Base-by-base conservation (phyloP, 306 rosid genomes). In the Prunus salicina region DNA sequence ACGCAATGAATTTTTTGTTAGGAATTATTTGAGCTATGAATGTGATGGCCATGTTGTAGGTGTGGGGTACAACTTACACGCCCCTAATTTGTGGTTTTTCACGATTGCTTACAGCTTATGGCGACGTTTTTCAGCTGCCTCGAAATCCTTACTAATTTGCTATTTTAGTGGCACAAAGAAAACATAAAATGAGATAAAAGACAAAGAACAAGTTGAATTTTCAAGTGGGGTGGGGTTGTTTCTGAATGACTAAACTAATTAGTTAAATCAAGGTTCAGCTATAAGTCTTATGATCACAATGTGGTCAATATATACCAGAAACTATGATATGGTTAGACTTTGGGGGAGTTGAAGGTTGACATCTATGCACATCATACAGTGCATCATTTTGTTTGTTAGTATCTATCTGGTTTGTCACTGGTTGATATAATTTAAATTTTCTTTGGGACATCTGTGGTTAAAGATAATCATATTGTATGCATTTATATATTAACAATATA, bases 351-450 rank as follows among this genome's bases (percentile, higher is more conserved):
- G 18, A 46, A 18, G 16, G 62, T 70, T 18, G 49, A 51, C 60
- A 12, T 70, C 49, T 30, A 43, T 60, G 12, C 25, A 55, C 12
- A 3, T 55, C 2, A 20, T 3, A 56, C 4, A n/a, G 22, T 41
- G 76, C 76, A 8, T 72, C 46, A 38, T 43, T 38, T 72, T 72
- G 64, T 71, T 13, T n/a, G 3, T 38, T 72, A 9, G 16, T 38
- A 25, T 41, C 53, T 38, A 18, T 22, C 53, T 43, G 24, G 24
- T 8, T 72, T 57, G 53, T 41, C 76, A 20, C 10, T 41, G 7
- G 18, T 53, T 32, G 24, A 38, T 57, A 41, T 41, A 20, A 15
- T 32, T 27, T 2, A 22, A 34, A 14, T 5, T 41, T 43, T 9
- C 8, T 2, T 18, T 22, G 6, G 6, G 43, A 38, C 28, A 41